phyloP scores from a whole-genome alignment of 768 basidiomycete genomes.

The Lepiota venenata region DNA sequence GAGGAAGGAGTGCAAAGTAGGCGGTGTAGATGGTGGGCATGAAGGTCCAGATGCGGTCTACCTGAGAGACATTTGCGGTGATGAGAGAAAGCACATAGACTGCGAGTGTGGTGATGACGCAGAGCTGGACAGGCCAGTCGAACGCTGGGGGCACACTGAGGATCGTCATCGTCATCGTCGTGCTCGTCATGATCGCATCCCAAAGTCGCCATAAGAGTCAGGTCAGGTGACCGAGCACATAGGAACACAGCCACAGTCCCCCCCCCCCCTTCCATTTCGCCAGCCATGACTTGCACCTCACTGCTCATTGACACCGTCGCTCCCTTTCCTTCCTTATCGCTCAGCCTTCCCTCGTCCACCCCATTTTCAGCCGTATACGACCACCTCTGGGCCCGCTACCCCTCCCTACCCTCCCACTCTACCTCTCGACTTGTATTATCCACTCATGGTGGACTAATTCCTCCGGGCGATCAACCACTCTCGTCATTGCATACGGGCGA shows the following conservation, averaged over 20 bases:
- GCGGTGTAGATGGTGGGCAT: slow-evolving; percentile 79
- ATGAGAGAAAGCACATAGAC: slow-evolving; percentile 62
- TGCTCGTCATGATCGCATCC: neutral
- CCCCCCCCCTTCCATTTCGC: no score
- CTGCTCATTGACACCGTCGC: slow-evolving; percentile 38
- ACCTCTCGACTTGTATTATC: slow-evolving; percentile 29
- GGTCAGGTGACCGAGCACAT: neutral
- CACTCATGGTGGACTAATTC: slow-evolving; percentile 34
- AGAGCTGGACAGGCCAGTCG: slow-evolving; percentile 65
- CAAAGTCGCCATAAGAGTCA: neutral
- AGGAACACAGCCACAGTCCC: neutral
- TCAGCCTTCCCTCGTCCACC: slow-evolving; percentile 27
- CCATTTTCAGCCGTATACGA: slow-evolving; percentile 27
- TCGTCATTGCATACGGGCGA: slow-evolving; percentile 24
- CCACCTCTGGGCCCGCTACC: slow-evolving; percentile 32
- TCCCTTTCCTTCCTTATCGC: slow-evolving; percentile 33
- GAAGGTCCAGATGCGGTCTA: slow-evolving; percentile 82
- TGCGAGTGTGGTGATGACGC: slow-evolving; percentile 38
- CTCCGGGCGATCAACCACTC: slow-evolving; percentile 18
- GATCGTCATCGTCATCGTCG: slow-evolving; percentile 19
- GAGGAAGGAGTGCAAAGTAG: slow-evolving; percentile 76
- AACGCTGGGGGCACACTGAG: slow-evolving; percentile 34
- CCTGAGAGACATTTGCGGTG: slow-evolving; percentile 82
- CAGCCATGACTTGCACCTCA: slow-evolving; percentile 22
- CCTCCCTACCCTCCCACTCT: slow-evolving; percentile 29